A percentile compares a stretch with the other conserved stretches of the same genome.
Evolutionary conservation across 2,329 filamentous ascomycete genomes (phyloP).

Genomic region (Fusarium torreyae): DNA sequence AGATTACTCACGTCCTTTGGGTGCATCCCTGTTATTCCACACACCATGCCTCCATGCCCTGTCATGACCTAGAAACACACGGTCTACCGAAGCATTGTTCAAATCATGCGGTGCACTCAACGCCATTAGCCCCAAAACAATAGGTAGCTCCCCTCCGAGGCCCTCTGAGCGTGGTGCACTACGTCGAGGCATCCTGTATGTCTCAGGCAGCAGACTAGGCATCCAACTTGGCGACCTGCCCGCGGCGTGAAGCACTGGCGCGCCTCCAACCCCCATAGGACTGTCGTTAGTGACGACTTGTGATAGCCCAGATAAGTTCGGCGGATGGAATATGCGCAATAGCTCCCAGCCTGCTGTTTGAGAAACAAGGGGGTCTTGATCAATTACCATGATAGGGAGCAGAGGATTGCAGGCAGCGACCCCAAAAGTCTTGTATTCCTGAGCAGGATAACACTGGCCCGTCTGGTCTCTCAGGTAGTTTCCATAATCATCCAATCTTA

Average conservation of each 20-base stretch:
- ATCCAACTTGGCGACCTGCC: conserved; percentile 57
- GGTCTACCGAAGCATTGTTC: conserved; percentile 21
- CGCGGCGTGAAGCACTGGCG: conserved; percentile 49
- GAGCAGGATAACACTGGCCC: neutral
- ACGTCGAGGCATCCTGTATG: conserved; percentile 46
- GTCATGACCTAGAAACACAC: conserved; percentile 47
- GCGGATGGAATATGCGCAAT: conserved; percentile 50
- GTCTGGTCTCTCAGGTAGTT: neutral
- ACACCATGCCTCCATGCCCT: conserved; percentile 46
- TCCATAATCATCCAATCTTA: conserved; percentile 4
- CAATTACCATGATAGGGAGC: conserved; percentile 55
- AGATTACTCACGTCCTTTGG: conserved; percentile 50
- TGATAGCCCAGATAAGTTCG: conserved; percentile 48
- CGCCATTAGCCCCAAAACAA: conserved; percentile 60
- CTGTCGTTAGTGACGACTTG: conserved; percentile 46
- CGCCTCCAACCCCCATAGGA: conserved; percentile 24
- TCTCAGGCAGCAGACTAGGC: conserved; percentile 54
- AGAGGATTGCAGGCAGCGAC: conserved; percentile 57
- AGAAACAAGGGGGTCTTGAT: conserved; percentile 38
- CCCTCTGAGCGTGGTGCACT: conserved; percentile 48
- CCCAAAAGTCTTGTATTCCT: conserved; percentile 47
- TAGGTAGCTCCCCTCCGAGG: conserved; percentile 56
- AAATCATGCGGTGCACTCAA: conserved; percentile 42
- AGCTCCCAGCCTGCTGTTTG: conserved; percentile 46
- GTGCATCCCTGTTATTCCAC: conserved; percentile 46